Conservation (phyloP, 768 basidiomycete genomes). For the Clitopilus passeckerianus region DNA sequence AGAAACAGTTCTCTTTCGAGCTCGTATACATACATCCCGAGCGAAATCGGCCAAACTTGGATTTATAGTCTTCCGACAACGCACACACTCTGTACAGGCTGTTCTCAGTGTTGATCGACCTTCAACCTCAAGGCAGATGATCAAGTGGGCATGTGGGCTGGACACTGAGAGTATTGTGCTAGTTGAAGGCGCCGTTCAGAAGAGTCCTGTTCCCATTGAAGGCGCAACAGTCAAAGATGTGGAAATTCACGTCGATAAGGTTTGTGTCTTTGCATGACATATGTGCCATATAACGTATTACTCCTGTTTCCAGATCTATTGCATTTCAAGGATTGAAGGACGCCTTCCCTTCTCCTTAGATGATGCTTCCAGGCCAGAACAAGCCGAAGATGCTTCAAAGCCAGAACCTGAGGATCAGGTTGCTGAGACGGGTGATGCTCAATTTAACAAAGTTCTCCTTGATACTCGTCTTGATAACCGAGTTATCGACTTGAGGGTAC, state of each 20-base stretch:
- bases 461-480: conserved; percentile 95
- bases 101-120: conserved; percentile 67
- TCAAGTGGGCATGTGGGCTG: conserved; percentile 81
- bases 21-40: conserved; percentile 86
- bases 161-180: conserved; percentile 88
- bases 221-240: conserved; percentile 84
- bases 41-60: conserved; percentile 95
- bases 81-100: conserved; percentile 82
- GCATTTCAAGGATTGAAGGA: conserved; percentile 74
- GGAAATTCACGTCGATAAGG: conserved; percentile 83
- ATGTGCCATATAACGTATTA: background rate
- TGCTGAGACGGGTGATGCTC: conserved; percentile 27
- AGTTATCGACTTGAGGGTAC: conserved; percentile 86
- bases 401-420: conserved; percentile 49
- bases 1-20: conserved; percentile 77
- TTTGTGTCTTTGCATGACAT: too few species aligned
- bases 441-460: conserved; percentile 78
- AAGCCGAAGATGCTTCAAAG: too few species aligned
- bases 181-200: conserved; percentile 79
- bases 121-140: conserved; percentile 94
- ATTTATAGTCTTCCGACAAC: conserved; percentile 89
- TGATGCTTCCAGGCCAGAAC: conserved; percentile 83
- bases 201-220: conserved; percentile 82
- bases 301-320: conserved; percentile 55
- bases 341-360: conserved; percentile 89